Conservation (phyloP, 805 yeast species). For the Barnettozyma botsteinii region DNA sequence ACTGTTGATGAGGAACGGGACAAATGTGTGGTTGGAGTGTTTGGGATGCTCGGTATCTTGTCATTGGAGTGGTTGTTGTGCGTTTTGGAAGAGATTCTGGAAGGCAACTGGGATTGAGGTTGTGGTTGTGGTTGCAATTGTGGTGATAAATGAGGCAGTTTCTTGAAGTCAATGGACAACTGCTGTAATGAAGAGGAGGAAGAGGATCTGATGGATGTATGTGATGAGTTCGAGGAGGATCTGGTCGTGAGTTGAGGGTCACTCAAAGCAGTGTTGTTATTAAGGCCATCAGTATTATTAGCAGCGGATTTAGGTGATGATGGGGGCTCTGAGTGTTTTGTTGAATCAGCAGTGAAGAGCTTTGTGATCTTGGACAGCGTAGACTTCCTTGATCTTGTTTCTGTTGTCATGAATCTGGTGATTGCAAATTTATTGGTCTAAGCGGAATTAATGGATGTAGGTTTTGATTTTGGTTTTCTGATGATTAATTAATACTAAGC, state of each 20-base stretch:
- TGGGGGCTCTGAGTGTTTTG: background rate
- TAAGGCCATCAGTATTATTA: no score
- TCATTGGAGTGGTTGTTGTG: constrained; percentile 5
- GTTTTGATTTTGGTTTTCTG: no score
- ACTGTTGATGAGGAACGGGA: constrained; percentile 22
- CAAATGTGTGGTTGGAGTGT: constrained; percentile 11
- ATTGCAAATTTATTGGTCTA: no score
- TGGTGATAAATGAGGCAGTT: background rate
- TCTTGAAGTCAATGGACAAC: no score
- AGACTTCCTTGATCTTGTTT: constrained; percentile 23
- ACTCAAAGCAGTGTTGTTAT: background rate
- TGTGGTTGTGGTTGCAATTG: background rate
- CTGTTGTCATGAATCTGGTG: constrained; percentile 11
- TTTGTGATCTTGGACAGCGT: constrained; percentile 27
- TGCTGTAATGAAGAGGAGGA: constrained; percentile 4
- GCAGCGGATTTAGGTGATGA: no score
- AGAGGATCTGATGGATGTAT: constrained; percentile 11
- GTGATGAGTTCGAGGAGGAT: constrained; percentile 9
- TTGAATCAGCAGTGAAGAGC: constrained; percentile 21
- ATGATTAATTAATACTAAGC: no score
- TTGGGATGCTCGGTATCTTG: constrained; percentile 1
- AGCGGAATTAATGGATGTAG: no score
- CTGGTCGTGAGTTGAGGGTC: background rate
- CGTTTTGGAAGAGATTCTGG: constrained; percentile 6
- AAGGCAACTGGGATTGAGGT: background rate